These are phyloP conservation scores for Phalaenopsis aphrodite DNA, from an alignment of 106 monocot species.

Conservation along the genomic window DNA sequence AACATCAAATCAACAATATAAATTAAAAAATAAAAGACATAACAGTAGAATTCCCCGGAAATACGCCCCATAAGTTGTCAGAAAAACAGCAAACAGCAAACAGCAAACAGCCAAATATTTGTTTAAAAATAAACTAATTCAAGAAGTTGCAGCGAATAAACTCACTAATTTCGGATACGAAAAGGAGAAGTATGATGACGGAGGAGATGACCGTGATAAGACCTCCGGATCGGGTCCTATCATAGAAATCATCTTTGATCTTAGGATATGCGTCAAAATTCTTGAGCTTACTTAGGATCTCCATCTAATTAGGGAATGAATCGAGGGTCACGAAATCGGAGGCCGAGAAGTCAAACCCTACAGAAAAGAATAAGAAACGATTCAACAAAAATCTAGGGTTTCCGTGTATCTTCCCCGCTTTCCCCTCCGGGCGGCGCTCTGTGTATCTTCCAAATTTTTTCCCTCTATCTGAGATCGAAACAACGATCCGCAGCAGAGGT, in stretches of 20 bases:
- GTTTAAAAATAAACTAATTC: not conserved
- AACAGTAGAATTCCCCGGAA: not conserved
- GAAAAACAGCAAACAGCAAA: not conserved
- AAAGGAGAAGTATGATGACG: constrained; percentile 17
- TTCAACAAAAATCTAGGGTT: constrained; percentile 1
- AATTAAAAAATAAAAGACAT: not conserved
- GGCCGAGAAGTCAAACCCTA: not conserved
- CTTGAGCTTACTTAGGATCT: constrained; percentile 21
- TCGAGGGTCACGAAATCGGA: not conserved
- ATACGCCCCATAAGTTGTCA: not conserved
- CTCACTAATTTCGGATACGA: constrained; percentile 23
- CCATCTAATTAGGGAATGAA: not conserved
- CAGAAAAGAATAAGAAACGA: not conserved
- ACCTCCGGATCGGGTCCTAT: constrained; percentile 22
- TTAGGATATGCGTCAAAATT: constrained; percentile 29
- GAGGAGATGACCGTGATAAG: constrained; percentile 19
- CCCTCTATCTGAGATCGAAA: not conserved
- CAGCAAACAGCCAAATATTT: not conserved
- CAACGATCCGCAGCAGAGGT: not conserved
- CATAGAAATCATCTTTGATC: constrained; percentile 29
- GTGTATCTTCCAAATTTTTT: no score
- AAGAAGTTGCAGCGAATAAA: not conserved
- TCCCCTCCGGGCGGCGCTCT: not conserved
- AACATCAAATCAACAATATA: not conserved
- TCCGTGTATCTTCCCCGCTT: not conserved